Evolutionary conservation across 2,329 filamentous ascomycete species (phyloP).

Genomic region (Clarireedia monteithiana): DNA sequence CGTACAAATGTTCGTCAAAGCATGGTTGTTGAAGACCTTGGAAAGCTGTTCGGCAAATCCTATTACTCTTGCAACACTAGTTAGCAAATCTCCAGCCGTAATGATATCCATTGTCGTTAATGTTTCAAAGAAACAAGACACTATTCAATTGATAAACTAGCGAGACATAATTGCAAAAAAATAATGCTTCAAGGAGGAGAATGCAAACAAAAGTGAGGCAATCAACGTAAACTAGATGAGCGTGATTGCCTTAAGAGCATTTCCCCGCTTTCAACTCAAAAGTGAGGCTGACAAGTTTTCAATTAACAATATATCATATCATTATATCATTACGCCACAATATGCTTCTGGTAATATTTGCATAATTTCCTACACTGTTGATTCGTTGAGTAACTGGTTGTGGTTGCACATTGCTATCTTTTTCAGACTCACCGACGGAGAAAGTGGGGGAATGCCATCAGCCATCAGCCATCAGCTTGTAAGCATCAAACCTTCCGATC

Average conservation of each 20-base stretch:
- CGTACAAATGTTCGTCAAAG: conserved; percentile 1
- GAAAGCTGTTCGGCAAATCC: conserved; percentile 17
- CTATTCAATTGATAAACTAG: neutral
- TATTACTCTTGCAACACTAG: conserved; percentile 7
- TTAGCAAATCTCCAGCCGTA: conserved; percentile 1
- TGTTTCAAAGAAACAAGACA: neutral
- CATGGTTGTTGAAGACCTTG: conserved; percentile 16
- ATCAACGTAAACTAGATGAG: too few species aligned
- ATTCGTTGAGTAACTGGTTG: neutral
- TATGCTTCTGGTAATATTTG: neutral
- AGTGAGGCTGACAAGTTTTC: conserved; percentile 1
- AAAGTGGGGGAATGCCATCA: neutral
- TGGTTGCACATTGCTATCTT: neutral
- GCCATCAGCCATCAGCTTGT: neutral
- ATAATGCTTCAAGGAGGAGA: neutral
- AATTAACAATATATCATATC: neutral
- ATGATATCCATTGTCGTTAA: conserved; percentile 11
- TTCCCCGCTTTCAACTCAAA: neutral
- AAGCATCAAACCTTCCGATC: too few species aligned
- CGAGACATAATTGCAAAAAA: neutral
- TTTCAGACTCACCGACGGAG: conserved; percentile 2
- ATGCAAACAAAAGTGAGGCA: too few species aligned
- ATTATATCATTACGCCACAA: neutral
- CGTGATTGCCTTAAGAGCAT: neutral
- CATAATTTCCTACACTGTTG: neutral